phyloP scores from a whole-genome alignment of 257 asterid genomes.

The Solanum corneliomulleri region DNA sequence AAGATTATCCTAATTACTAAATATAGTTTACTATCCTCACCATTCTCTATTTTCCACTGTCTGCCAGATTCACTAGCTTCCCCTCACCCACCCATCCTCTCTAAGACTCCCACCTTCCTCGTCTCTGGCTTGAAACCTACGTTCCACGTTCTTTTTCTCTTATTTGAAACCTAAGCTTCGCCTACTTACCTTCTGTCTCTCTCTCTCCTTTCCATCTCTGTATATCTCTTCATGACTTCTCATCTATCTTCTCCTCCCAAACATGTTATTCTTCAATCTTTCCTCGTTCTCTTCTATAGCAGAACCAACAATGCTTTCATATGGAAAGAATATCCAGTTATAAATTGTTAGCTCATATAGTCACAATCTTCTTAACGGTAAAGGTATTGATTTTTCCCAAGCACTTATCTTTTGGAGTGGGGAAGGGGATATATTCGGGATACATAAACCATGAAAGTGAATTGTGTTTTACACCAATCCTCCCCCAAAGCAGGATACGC shows the following conservation, averaged over 20 bases:
- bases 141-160: not conserved
- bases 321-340: not conserved
- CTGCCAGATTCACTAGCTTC: not conserved
- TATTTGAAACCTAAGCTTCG: not conserved
- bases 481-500: not conserved
- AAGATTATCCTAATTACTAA: not conserved
- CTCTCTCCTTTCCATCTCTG: not conserved
- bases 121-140: not conserved
- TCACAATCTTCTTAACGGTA: not conserved
- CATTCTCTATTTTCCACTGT: not conserved
- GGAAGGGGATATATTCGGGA: not conserved
- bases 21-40: not conserved
- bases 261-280: not conserved
- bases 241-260: not conserved
- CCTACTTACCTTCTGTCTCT: not conserved
- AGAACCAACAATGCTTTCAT: not conserved
- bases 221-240: not conserved
- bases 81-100: not conserved
- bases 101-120: not conserved
- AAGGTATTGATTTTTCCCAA: not conserved
- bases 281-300: not conserved
- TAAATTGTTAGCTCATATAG: not conserved
- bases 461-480: not conserved
- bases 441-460: not conserved
- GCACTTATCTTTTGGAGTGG: not conserved